Conservation (phyloP, 257 asterid species). For the Nicotiana attenuata region DNA sequence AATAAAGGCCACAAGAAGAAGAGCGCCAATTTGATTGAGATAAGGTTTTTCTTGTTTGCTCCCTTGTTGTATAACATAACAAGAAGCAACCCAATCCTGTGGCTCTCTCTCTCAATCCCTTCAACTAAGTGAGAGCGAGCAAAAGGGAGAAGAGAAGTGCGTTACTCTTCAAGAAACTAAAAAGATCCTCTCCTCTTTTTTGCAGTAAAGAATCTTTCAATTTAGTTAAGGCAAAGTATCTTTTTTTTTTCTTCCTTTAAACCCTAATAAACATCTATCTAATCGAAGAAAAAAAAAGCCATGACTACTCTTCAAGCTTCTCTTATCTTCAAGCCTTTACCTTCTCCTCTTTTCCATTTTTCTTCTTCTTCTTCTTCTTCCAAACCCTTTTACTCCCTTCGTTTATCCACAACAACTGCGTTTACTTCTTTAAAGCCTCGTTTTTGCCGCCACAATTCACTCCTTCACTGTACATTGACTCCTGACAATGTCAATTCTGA, state of each 20-base stretch:
- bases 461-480: conserved; percentile 44
- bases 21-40: conserved; percentile 18
- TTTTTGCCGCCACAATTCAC: conserved; percentile 35
- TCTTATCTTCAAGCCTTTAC: conserved; percentile 5
- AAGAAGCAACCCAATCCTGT: background rate
- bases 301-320: conserved; percentile 11
- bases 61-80: background rate
- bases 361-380: background rate
- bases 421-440: conserved; percentile 27
- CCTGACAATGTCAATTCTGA: conserved; percentile 39
- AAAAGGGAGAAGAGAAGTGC: conserved; percentile 4
- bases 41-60: conserved; percentile 17
- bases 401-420: conserved; percentile 2
- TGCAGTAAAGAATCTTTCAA: conserved; percentile 5
- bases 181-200: background rate
- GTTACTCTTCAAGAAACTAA: background rate
- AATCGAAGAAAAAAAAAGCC: background rate
- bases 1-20: conserved; percentile 9
- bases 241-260: background rate
- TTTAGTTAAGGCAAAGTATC: conserved; percentile 5
- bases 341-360: conserved; percentile 8
- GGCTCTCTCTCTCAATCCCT: conserved; percentile 9
- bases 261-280: conserved; percentile 3
- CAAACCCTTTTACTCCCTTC: conserved; percentile 26
- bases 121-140: background rate